phyloP scores from a whole-genome alignment of 495 filamentous ascomycete species.

The Hypoxylon fuscum region DNA sequence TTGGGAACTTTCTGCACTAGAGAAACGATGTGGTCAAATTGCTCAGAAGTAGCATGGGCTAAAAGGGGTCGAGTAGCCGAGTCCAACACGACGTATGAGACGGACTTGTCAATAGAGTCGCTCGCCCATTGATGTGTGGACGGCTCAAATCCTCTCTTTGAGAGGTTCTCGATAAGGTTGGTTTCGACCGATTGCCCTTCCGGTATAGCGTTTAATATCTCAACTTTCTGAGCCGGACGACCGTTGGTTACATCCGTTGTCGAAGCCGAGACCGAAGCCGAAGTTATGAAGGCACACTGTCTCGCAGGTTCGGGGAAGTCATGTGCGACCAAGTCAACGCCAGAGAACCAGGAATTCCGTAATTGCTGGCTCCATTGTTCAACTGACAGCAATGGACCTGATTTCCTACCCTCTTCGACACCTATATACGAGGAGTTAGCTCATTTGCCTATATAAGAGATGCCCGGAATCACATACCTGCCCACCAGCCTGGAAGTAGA shows the following conservation, averaged over 20 bases:
- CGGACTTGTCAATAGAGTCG: no score
- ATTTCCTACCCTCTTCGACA: neutral
- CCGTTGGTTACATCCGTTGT: neutral
- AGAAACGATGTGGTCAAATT: no score
- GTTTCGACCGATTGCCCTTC: no score
- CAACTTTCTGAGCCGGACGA: no score
- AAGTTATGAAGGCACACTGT: neutral
- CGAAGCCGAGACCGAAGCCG: neutral
- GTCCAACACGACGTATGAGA: no score
- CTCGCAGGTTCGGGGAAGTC: constrained; percentile 1
- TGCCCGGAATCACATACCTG: constrained; percentile 32
- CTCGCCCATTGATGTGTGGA: no score
- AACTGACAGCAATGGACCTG: neutral
- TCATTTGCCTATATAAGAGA: neutral
- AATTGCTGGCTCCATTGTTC: neutral
- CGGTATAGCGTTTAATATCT: no score
- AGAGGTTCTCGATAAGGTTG: no score
- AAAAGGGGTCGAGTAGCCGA: no score
- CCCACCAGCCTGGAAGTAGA: constrained; percentile 56
- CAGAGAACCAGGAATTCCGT: neutral
- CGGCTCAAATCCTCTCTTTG: no score
- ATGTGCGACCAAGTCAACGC: neutral
- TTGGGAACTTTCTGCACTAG: no score
- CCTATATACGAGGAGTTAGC: neutral
- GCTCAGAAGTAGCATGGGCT: no score